Evolutionary conservation across 352 stramenopile genomes (phyloP).

Genomic region (Pythium phragmitis): DNA sequence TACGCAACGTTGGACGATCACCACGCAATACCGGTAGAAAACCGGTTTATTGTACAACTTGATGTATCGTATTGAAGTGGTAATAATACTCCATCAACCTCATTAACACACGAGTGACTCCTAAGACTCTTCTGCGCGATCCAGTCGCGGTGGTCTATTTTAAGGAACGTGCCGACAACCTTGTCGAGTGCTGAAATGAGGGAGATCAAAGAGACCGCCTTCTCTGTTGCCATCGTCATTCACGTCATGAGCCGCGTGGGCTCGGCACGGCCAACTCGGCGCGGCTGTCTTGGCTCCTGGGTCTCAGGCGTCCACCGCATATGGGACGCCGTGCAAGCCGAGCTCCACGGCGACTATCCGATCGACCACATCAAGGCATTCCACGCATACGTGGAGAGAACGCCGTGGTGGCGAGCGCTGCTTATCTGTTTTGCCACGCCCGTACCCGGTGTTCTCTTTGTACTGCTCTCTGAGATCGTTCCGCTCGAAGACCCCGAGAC

Average conservation of each 20-base stretch:
- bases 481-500: slow-evolving; percentile 8
- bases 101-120: too few species aligned
- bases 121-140: too few species aligned
- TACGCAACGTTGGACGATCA: neutral
- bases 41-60: neutral
- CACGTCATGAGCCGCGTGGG: neutral
- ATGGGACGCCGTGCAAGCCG: slow-evolving; percentile 7
- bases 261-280: neutral
- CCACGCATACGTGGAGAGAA: neutral
- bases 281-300: neutral
- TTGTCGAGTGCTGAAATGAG: too few species aligned
- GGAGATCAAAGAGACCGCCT: too few species aligned
- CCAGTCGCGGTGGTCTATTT: too few species aligned
- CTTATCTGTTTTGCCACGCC: slow-evolving; percentile 6
- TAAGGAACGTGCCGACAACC: too few species aligned
- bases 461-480: neutral
- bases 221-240: too few species aligned
- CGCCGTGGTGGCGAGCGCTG: slow-evolving; percentile 1
- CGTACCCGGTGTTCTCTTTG: neutral
- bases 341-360: slow-evolving; percentile 9
- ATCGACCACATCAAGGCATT: slow-evolving; percentile 9
- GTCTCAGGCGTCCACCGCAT: neutral
- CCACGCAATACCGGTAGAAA: neutral
- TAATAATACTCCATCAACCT: too few species aligned
- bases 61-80: neutral